Evolutionary conservation across 441 rosid species (phyloP), one percentile per base, ranked within the genome.

Genomic region (Populus hybrid): DNA sequence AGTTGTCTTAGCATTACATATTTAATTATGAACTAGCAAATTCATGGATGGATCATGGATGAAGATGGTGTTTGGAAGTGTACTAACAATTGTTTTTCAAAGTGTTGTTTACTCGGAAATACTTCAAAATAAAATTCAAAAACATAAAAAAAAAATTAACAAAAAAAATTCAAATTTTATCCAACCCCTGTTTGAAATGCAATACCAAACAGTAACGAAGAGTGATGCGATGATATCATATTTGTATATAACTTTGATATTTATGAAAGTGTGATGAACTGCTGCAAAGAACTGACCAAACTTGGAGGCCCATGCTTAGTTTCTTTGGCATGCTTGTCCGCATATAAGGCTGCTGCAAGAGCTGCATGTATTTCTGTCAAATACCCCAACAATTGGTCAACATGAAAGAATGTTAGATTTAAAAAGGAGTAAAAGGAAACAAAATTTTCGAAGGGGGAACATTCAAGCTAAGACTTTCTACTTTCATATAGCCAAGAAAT

Each of bases 281-380:
- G 87, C 78, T 78, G 83, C 77, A 88, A 84, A 26, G 89, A 88
- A 77, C 86, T 87, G 77, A 90, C 82, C 87, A 90, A 81, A 84
- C 93, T 88, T 5, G 93, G 91, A 59, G 93, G 93, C 91, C 91
- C 88, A 66, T 90, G 90, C 84, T 87, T 90, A 1, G 83, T 87
- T 66, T 88, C 89, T 79, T 83, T 87, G 3, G 89, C 90, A 45
- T 90, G 93, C 77, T 90, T 88, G 79, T 90, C 91, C 68, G 59
- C 87, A 9, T 90, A 86, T 23, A 88, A 74, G 28, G 89, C 93
- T 45, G 90, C 91, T 40, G 90, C 91, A 56, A 90, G 88, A 68
- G 91, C 91, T 40, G 90, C 91, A 75, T 90, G 91, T 73, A 88
- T 84, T 80, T 86, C 93, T 87, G 83, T 67, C 16, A 28, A 72